Evolutionary conservation across 345 rosid genomes (phyloP).

Genomic region (Aquilaria malaccensis): DNA sequence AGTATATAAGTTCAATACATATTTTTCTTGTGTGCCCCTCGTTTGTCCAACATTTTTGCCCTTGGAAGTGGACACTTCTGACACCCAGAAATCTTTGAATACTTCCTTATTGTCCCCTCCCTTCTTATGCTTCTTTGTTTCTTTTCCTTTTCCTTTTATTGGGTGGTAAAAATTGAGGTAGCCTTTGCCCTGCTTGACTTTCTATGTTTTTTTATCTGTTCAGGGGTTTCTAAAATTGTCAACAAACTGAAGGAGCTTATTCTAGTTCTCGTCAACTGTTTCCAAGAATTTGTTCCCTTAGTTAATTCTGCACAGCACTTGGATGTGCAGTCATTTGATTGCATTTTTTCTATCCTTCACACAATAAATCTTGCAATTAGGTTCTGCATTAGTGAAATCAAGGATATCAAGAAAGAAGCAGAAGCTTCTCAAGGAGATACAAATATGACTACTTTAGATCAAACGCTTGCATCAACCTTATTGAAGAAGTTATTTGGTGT

Average conservation of each 20-base stretch:
- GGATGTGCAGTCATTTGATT: slow-evolving; percentile 56
- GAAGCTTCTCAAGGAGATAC: slow-evolving; percentile 24
- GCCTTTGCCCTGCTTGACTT: not conserved
- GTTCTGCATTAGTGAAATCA: slow-evolving; percentile 30
- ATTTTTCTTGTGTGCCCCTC: too few relatives aligned
- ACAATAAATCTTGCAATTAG: slow-evolving; percentile 49
- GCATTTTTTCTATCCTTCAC: slow-evolving; percentile 48
- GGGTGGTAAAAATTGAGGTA: not conserved
- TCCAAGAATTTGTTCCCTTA: slow-evolving; percentile 57
- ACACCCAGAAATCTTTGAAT: too few relatives aligned
- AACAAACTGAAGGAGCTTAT: slow-evolving; percentile 59
- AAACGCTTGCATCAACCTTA: slow-evolving; percentile 34
- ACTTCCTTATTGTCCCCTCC: too few relatives aligned
- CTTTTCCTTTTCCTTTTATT: not conserved
- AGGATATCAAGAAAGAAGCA: slow-evolving; percentile 16
- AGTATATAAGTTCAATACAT: too few relatives aligned
- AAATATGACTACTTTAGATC: slow-evolving; percentile 31
- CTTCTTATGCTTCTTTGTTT: not conserved
- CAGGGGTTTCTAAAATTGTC: slow-evolving; percentile 41
- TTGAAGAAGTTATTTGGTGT: slow-evolving; percentile 46
- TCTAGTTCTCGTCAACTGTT: slow-evolving; percentile 57
- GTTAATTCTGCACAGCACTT: slow-evolving; percentile 34
- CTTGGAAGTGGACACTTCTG: too few relatives aligned
- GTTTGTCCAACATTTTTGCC: too few relatives aligned
- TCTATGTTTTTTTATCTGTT: slow-evolving; percentile 11